Evolutionary conservation across 1,284 basidiomycete genomes (phyloP).

Genomic region (Papiliotrema nemorosa): DNA sequence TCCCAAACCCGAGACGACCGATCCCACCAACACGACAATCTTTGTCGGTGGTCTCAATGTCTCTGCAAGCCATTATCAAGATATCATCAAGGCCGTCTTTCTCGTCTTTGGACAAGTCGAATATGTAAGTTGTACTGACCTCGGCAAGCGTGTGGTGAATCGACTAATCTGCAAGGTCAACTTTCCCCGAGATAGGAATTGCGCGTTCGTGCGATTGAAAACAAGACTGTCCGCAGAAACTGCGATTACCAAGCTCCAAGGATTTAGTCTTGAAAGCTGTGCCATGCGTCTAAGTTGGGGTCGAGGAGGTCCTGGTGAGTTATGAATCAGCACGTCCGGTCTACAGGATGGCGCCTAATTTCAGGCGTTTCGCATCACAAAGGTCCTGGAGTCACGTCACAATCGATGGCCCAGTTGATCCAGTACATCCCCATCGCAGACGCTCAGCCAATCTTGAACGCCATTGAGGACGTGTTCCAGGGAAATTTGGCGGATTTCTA

Average conservation of each 20-base stretch:
- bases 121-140: slow-evolving; percentile 59
- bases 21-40: slow-evolving; percentile 88
- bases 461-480: neutral
- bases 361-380: neutral
- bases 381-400: neutral
- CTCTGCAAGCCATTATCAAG: too few species aligned
- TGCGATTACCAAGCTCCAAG: slow-evolving; percentile 94
- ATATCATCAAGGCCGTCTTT: slow-evolving; percentile 81
- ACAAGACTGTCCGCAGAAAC: slow-evolving; percentile 72
- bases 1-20: slow-evolving; percentile 55
- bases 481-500: neutral
- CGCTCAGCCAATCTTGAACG: neutral
- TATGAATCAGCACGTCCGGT: neutral
- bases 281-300: slow-evolving; percentile 90
- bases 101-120: slow-evolving; percentile 86
- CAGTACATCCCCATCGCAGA: neutral
- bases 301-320: slow-evolving; percentile 69
- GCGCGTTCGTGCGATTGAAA: slow-evolving; percentile 93
- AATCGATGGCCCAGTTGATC: neutral
- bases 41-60: slow-evolving; percentile 86
- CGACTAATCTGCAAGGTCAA: slow-evolving; percentile 62
- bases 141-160: neutral
- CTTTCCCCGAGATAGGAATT: slow-evolving; percentile 90
- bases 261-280: slow-evolving; percentile 86
- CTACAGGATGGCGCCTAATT: neutral